Base-by-base conservation (phyloP, 176 grass and related monocot genomes). In the Carex kokanica region DNA sequence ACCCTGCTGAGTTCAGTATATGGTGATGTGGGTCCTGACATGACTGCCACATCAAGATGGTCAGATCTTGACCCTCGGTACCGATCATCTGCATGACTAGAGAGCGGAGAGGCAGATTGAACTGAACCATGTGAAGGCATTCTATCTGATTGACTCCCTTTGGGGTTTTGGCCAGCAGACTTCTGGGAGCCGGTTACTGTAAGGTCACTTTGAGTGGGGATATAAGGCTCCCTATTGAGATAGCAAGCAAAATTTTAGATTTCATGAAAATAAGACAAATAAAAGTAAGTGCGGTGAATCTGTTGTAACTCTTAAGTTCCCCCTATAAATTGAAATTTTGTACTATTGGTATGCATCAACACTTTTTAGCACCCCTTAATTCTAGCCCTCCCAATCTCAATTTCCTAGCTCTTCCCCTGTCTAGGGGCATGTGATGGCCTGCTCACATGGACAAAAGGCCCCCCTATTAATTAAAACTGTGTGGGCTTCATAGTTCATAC, bases 1-100 rank as follows among this genome's bases (percentile, higher is more conserved):
- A 82, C 34, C 36, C 25, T 65, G 3, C 59, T 51, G 36, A 82
- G 8, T 34, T 83, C 81, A 71, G 67, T 21, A 45, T 71, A 71
- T 71, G 67, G 67, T 16, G 67, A 71, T 6, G 67, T 71, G 36
- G 17, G 3, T 43, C 36, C 36, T 71, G 67, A 43, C 0, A 15
- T 43, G 38, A 12, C 18, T 20, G 66, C 18, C 67, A 9, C 18
- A 13, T 71, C 36, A 21, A 71, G 67, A 71, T 71, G 17, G 67
- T 71, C 67, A 45, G 67, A 71, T 20, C 67, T 43, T 21, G 67
- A 45, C 7, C 36, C 67, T 71, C 8, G 34, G 36, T 45, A 71
- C 18, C 36, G 38, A 45, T 71, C 67, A 71, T 71, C 36, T 45
- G 36, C 36, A 1, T 16, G 67, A 20, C 67, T 71, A 45, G 67